Evolutionary conservation across 2,329 filamentous ascomycete genomes (phyloP).

Genomic region (Epichloe bromicola): DNA sequence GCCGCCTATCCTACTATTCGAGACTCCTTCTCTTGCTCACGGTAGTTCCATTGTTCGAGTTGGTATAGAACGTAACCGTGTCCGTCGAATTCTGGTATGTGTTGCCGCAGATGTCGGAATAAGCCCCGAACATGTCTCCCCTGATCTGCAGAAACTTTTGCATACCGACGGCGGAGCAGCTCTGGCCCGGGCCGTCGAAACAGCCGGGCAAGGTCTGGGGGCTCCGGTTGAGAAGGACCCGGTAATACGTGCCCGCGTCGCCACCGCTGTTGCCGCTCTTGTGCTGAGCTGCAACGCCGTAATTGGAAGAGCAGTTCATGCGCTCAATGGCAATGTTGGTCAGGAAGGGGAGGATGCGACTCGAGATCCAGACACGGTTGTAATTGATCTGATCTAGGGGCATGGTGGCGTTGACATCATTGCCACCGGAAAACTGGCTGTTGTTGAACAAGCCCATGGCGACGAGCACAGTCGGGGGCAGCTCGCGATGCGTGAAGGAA

Average conservation of each 20-base stretch:
- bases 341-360: conserved; percentile 50
- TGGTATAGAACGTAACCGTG: conserved; percentile 20
- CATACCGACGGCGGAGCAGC: conserved; percentile 27
- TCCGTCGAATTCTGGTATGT: conserved; percentile 23
- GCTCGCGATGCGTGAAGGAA: conserved; percentile 56
- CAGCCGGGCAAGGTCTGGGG: conserved; percentile 29
- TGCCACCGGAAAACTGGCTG: conserved; percentile 38
- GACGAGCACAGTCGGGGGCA: conserved; percentile 53
- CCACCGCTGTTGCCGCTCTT: not conserved
- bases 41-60: conserved; percentile 15
- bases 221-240: conserved; percentile 30
- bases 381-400: conserved; percentile 49
- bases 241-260: conserved; percentile 21
- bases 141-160: conserved; percentile 25
- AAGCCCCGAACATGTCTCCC: conserved; percentile 25
- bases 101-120: conserved; percentile 25
- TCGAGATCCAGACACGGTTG: conserved; percentile 49
- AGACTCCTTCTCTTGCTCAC: conserved; percentile 1
- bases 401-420: conserved; percentile 48
- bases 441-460: conserved; percentile 61
- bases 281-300: not conserved
- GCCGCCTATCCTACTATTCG: not conserved
- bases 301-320: conserved; percentile 34
- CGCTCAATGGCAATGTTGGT: conserved; percentile 54
- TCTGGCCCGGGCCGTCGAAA: conserved; percentile 29